Percentiles rank a stretch among this genome's conserved stretches.
phyloP scores from a whole-genome alignment of 1,284 basidiomycete genomes.

The Tetrapyrgos nigripes region DNA sequence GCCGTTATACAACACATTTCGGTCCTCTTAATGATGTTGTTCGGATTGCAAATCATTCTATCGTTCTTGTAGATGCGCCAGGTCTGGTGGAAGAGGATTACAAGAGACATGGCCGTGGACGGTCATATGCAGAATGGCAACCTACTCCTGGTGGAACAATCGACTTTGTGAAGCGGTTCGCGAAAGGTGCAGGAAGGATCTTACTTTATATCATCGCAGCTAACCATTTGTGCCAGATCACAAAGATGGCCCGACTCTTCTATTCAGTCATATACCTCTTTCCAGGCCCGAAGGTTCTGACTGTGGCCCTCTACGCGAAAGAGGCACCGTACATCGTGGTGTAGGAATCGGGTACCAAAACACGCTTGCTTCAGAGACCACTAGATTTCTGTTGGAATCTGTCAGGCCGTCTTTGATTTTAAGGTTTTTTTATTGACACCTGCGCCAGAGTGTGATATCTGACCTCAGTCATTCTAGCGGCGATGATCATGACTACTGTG shows the following conservation, averaged over 20 bases:
- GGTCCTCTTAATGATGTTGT: slow-evolving; percentile 63
- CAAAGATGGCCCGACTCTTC: slow-evolving; percentile 30
- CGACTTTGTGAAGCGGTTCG: slow-evolving; percentile 68
- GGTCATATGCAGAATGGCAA: slow-evolving; percentile 62
- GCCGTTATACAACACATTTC: slow-evolving; percentile 73
- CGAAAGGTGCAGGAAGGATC: slow-evolving; percentile 49
- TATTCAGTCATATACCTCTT: slow-evolving; percentile 47
- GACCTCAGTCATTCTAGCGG: slow-evolving; percentile 54
- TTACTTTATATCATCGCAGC: slow-evolving; percentile 25
- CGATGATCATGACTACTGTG: slow-evolving; percentile 91
- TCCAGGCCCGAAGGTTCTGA: slow-evolving; percentile 70
- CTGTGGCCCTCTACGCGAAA: slow-evolving; percentile 82
- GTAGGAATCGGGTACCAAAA: slow-evolving; percentile 87
- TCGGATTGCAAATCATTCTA: slow-evolving; percentile 70
- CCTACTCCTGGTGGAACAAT: slow-evolving; percentile 65
- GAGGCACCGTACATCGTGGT: slow-evolving; percentile 73
- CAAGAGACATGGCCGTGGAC: slow-evolving; percentile 54
- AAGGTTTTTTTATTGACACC: slow-evolving; percentile 52
- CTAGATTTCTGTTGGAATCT: slow-evolving; percentile 70
- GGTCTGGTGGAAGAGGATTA: slow-evolving; percentile 84
- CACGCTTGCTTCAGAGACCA: slow-evolving; percentile 75
- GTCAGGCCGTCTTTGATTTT: slow-evolving; percentile 74
- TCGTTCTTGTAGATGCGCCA: slow-evolving; percentile 80
- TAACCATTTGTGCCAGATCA: slow-evolving; percentile 14
- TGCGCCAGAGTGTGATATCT: not conserved